These are phyloP conservation scores for Lactarius vividus DNA, from an alignment of 768 basidiomycete genomes.

Conservation along the genomic window DNA sequence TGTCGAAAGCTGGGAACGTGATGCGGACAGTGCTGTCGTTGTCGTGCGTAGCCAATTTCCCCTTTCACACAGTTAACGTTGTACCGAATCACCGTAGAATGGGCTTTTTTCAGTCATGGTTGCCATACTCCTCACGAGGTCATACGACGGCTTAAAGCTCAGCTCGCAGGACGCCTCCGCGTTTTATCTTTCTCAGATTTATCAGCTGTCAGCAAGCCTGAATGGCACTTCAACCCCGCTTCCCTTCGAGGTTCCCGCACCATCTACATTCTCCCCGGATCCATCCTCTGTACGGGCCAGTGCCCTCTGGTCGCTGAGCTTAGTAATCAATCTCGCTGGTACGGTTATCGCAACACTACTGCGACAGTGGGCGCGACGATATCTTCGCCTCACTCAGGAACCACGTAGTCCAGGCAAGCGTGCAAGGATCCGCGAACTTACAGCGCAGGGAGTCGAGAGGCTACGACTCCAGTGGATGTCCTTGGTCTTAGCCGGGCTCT, in stretches of 20 bases:
- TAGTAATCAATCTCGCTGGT: neutral
- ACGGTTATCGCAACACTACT: neutral
- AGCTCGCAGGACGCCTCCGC: neutral
- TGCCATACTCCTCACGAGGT: neutral
- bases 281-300: neutral
- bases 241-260: neutral
- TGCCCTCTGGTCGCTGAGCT: neutral
- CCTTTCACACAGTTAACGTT: neutral
- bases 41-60: neutral
- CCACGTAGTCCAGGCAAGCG: neutral
- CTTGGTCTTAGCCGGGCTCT: neutral
- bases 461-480: neutral
- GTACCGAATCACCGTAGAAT: neutral
- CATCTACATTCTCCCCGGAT: neutral
- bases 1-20: neutral
- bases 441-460: neutral
- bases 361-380: neutral
- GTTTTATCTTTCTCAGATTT: neutral
- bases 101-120: neutral
- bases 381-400: neutral
- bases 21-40: neutral
- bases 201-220: neutral
- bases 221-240: neutral
- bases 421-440: neutral
- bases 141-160: neutral